phyloP scores from a whole-genome alignment of 2,329 filamentous ascomycete genomes.

The Paracorniculantispora psalliotae region DNA sequence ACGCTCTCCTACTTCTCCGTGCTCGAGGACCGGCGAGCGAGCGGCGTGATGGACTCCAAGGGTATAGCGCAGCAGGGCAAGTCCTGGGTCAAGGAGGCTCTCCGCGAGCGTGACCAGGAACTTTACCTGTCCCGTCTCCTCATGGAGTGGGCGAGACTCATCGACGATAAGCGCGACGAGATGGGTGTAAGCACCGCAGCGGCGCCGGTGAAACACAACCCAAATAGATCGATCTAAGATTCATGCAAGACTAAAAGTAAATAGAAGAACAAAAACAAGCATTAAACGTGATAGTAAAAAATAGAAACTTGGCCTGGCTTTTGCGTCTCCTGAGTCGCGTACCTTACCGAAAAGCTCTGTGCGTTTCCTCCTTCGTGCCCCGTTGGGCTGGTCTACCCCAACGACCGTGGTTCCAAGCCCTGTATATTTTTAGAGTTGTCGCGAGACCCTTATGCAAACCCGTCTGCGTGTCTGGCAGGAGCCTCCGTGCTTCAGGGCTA shows the following conservation, averaged over 20 bases:
- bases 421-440: slow-evolving; percentile 5
- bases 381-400: neutral
- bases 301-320: neutral
- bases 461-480: neutral
- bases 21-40: slow-evolving; percentile 37
- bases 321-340: neutral
- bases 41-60: slow-evolving; percentile 51
- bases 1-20: slow-evolving; percentile 68
- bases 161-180: slow-evolving; percentile 55
- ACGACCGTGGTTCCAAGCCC: neutral
- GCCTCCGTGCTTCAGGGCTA: neutral
- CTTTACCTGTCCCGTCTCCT: slow-evolving; percentile 74
- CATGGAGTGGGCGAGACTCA: slow-evolving; percentile 69
- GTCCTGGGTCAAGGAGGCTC: slow-evolving; percentile 57
- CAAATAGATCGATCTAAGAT: neutral
- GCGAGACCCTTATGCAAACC: neutral
- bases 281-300: neutral
- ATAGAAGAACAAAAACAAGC: neutral
- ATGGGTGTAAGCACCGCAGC: slow-evolving; percentile 27
- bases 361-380: neutral
- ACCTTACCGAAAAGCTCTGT: neutral
- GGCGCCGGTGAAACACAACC: neutral
- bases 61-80: slow-evolving; percentile 63
- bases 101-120: slow-evolving; percentile 71
- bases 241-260: neutral